Percentiles rank a stretch among this genome's conserved stretches.
Conservation (phyloP, 768 basidiomycete genomes). For the Boletus subparvulus region DNA sequence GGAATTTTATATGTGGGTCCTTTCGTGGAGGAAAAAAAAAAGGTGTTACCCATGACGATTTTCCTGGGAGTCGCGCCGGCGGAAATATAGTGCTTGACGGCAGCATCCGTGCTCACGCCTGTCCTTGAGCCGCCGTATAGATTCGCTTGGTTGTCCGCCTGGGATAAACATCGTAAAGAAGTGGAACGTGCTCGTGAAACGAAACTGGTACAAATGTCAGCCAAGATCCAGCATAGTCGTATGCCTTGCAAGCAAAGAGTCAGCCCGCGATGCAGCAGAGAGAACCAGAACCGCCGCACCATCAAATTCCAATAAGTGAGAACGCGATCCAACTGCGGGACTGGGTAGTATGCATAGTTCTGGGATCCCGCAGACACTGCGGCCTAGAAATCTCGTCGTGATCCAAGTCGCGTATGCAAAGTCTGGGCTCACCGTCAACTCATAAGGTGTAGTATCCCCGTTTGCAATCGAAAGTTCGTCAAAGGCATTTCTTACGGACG, state of each 20-base stretch:
- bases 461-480: conserved; percentile 56
- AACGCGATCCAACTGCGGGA: conserved; percentile 63
- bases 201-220: conserved; percentile 49
- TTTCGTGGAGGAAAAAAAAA: not conserved
- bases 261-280: not conserved
- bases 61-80: conserved; percentile 65
- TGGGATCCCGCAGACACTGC: conserved; percentile 63
- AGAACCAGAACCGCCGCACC: conserved; percentile 37
- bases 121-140: conserved; percentile 65
- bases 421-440: conserved; percentile 43
- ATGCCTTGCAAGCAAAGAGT: conserved; percentile 43
- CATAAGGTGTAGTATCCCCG: conserved; percentile 59
- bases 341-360: conserved; percentile 56
- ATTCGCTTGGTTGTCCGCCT: conserved; percentile 61
- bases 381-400: conserved; percentile 31
- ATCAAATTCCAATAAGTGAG: conserved; percentile 82
- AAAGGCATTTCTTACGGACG: conserved; percentile 61
- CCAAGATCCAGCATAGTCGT: conserved; percentile 82
- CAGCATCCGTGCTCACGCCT: conserved; percentile 64
- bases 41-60: conserved; percentile 57
- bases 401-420: not conserved
- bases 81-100: conserved; percentile 58
- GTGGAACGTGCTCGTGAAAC: not conserved
- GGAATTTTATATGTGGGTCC: not conserved
- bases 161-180: not conserved